phyloP scores from a whole-genome alignment of 164 flowering plant genomes.

The Vitis cinerea region DNA sequence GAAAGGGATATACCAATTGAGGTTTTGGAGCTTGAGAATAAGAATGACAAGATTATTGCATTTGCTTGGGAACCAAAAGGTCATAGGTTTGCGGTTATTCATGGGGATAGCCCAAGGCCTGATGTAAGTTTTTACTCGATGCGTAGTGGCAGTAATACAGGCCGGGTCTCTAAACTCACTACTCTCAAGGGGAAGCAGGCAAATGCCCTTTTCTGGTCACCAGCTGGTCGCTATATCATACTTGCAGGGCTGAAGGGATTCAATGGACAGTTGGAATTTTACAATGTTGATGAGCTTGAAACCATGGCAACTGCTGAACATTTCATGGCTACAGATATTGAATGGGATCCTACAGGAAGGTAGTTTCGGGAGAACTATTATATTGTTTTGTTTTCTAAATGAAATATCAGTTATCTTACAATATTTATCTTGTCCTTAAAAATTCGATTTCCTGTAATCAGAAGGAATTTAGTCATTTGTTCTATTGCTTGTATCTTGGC shows the following conservation, averaged over 20 bases:
- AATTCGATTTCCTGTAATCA: too few species aligned
- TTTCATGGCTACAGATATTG: constrained; percentile 94
- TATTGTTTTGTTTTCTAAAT: too few species aligned
- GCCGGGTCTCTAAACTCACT: constrained; percentile 76
- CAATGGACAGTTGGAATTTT: constrained; percentile 93
- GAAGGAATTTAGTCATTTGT: background rate
- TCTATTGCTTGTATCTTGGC: background rate
- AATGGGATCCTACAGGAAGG: constrained; percentile 99
- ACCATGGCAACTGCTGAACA: constrained; percentile 94
- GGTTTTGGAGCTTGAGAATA: constrained; percentile 96
- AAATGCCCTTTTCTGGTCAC: constrained; percentile 97
- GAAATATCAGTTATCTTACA: too few species aligned
- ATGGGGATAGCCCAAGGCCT: constrained; percentile 87
- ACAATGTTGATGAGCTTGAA: constrained; percentile 93
- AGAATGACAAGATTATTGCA: constrained; percentile 93
- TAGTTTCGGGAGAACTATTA: constrained; percentile 13
- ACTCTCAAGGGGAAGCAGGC: constrained; percentile 94
- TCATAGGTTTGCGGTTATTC: constrained; percentile 93
- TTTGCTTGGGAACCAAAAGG: constrained; percentile 99
- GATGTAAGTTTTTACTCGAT: constrained; percentile 87
- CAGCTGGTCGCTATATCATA: constrained; percentile 74
- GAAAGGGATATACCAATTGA: constrained; percentile 96
- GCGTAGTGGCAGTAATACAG: constrained; percentile 54
- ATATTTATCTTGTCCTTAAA: too few species aligned
- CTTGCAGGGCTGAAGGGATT: constrained; percentile 90